phyloP scores from a whole-genome alignment of 2,329 filamentous ascomycete species.

The Colletotrichum endophyticum region DNA sequence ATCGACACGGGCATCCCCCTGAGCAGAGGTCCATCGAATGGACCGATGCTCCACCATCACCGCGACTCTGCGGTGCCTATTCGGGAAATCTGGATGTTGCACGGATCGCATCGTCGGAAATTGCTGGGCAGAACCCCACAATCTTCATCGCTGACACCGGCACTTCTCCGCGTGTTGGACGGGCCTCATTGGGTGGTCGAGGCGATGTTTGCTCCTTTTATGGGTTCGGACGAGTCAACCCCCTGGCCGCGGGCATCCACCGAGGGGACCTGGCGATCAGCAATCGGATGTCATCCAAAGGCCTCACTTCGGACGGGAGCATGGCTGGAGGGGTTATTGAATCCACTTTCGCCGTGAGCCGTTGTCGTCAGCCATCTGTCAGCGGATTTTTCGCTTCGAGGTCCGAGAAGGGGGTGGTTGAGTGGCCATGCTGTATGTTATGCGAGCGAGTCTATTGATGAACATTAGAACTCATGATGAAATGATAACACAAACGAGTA shows the following conservation, averaged over 20 bases:
- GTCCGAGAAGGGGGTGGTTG: background rate
- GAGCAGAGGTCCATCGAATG: background rate
- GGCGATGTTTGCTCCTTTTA: background rate
- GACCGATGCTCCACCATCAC: background rate
- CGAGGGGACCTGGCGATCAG: background rate
- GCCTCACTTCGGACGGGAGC: background rate
- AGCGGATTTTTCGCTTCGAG: background rate
- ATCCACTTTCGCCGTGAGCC: background rate
- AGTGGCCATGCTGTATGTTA: fast-evolving
- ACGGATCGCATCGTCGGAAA: conserved; percentile 10
- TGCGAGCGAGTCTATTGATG: background rate
- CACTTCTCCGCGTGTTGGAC: background rate
- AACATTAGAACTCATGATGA: fast-evolving
- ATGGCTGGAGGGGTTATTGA: background rate
- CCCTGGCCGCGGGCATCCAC: background rate
- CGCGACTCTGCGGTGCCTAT: background rate
- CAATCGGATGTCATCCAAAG: background rate
- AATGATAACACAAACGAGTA: background rate
- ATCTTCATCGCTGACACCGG: background rate
- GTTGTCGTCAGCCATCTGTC: background rate
- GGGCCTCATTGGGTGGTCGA: background rate
- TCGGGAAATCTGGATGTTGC: background rate
- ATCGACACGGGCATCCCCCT: background rate
- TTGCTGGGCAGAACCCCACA: conserved; percentile 7
- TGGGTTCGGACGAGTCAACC: conserved; percentile 9